Conservation (phyloP, 2,329 filamentous ascomycete genomes). For the Neonectria magnoliae region DNA sequence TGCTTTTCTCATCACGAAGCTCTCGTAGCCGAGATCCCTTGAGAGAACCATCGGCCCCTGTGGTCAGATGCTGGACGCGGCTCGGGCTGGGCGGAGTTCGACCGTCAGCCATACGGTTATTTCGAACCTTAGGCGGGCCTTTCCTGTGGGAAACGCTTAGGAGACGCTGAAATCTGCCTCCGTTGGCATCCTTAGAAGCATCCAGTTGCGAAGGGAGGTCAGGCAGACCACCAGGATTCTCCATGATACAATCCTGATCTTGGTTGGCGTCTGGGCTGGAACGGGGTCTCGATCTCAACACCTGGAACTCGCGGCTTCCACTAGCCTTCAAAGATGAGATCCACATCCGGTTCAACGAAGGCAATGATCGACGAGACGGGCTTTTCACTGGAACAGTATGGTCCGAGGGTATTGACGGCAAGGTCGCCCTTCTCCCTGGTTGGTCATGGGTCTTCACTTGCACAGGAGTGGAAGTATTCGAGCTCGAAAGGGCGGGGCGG, state of each 20-base stretch:
- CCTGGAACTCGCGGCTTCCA: slow-evolving; percentile 32
- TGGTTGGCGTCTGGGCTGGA: slow-evolving; percentile 14
- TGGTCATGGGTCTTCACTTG: background rate
- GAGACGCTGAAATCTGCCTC: slow-evolving; percentile 32
- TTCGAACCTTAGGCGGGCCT: slow-evolving; percentile 31
- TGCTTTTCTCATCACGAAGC: slow-evolving; percentile 54
- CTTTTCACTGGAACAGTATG: slow-evolving; percentile 7
- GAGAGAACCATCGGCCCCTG: slow-evolving; percentile 34
- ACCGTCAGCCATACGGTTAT: slow-evolving; percentile 18
- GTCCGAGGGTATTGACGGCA: background rate
- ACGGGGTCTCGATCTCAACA: slow-evolving; percentile 17
- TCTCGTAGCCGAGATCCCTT: slow-evolving; percentile 49
- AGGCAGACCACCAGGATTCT: background rate
- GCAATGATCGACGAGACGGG: slow-evolving; percentile 28
- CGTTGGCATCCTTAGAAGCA: background rate
- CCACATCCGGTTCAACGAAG: slow-evolving; percentile 31
- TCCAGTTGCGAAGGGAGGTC: background rate
- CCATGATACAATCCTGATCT: background rate
- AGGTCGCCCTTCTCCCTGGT: background rate
- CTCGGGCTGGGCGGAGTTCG: slow-evolving; percentile 45
- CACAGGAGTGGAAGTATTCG: background rate
- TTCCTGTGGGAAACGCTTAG: slow-evolving; percentile 33
- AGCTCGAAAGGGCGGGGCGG: background rate
- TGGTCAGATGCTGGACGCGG: background rate
- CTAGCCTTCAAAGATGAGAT: slow-evolving; percentile 34